Percentiles rank a stretch among this genome's conserved stretches.
Conservation (phyloP, 495 filamentous ascomycete genomes). For the Neurospora intermedia region DNA sequence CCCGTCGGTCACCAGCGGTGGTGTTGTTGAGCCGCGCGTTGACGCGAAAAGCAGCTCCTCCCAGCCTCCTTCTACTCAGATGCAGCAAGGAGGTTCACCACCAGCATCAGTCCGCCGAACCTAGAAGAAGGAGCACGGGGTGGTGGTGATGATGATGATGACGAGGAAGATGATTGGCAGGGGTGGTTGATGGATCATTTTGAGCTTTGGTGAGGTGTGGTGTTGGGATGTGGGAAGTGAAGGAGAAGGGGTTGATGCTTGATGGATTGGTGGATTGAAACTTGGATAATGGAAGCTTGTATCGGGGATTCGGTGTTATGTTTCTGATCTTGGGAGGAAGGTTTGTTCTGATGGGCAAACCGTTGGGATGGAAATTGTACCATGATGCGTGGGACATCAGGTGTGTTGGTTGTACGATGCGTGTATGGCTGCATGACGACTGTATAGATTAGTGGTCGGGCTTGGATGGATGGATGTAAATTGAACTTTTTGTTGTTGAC, state of each 20-base stretch:
- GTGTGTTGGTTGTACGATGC: background rate
- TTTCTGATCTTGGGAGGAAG: no score
- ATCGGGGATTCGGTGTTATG: no score
- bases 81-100: background rate
- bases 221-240: no score
- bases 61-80: background rate
- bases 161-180: slow-evolving; percentile 1
- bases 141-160: background rate
- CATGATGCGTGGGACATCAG: background rate
- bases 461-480: no score
- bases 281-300: background rate
- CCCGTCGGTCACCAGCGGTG: no score
- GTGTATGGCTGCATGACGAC: background rate
- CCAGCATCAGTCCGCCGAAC: background rate
- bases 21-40: background rate
- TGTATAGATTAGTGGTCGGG: no score
- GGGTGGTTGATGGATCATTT: background rate
- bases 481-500: no score
- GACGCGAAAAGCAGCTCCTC: background rate
- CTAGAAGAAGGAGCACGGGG: background rate
- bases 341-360: background rate
- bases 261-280: background rate
- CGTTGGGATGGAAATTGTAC: background rate
- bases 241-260: background rate
- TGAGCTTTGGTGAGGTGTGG: background rate